Base-by-base conservation (phyloP, 441 rosid genomes). In the Populus hybrid region DNA sequence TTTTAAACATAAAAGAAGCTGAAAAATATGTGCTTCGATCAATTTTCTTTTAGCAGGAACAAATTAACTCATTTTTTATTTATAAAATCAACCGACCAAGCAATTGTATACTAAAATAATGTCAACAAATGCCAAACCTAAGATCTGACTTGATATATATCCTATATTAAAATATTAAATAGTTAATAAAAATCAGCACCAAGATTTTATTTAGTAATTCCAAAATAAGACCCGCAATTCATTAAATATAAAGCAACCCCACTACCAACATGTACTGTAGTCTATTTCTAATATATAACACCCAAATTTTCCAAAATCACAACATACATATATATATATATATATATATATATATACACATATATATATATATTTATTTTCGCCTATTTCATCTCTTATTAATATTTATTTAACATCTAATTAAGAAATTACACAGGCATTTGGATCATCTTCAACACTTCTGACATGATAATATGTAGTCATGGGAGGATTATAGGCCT, bases 391-490 rank as follows among this genome's bases (percentile, higher is more conserved):
- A 12, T 46, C 57, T 46, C 20, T 14, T 14, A 1, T 5, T 4
- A 14, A 4, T 14, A 14, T 46, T 14, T 46, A 14, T 14, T 4
- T 46, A 46, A 46, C 18, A 46, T 46, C 57, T 46, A 46, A 46
- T 46, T 46, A 46, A 46, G 18, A 46, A 46, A 46, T 46, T 21
- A 88, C 84, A 73, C 94, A 91, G 66, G 81, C 75, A 74, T 68
- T 78, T 3, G 90, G 90, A 75, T 88, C 81, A 40, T 90, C 94
- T 67, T 91, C 90, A 0, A 10, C 70, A 67, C 81, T 73, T 71
- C 76, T 79, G 1, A 36, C 83, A 70, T 69, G 24, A 18, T 64
- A 82, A 28, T 80, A 70, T 10, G 73, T 2, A 20, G 85, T 36
- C 77, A 77, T 21, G 16, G 53, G 64, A 53, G 86, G 83, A 72